These are phyloP conservation scores for Suillus subluteus DNA, from an alignment of 768 basidiomycete species.

Conservation along the genomic window DNA sequence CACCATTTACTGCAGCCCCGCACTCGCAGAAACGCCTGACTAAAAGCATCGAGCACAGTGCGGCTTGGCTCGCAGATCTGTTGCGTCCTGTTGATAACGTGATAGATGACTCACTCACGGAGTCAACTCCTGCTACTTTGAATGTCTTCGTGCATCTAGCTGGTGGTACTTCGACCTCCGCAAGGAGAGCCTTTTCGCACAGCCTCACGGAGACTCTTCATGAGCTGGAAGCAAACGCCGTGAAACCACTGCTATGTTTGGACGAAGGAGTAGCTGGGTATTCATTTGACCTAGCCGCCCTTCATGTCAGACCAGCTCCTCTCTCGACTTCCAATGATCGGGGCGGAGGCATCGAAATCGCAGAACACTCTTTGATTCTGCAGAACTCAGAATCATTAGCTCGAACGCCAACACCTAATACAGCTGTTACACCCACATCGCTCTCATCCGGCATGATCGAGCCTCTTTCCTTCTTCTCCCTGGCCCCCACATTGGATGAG, in stretches of 20 bases:
- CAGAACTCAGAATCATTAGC: slow-evolving; percentile 19
- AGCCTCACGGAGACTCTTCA: slow-evolving; percentile 59
- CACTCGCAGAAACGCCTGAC: slow-evolving; percentile 79
- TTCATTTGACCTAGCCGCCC: slow-evolving; percentile 64
- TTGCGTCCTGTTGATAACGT: slow-evolving; percentile 38
- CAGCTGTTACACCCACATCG: neutral
- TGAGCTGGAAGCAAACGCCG: slow-evolving; percentile 54
- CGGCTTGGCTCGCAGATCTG: slow-evolving; percentile 62
- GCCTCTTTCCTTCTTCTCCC: neutral
- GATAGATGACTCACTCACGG: neutral
- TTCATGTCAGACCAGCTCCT: slow-evolving; percentile 29
- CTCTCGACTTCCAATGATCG: neutral
- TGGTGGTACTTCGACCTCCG: slow-evolving; percentile 57
- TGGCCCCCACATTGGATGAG: slow-evolving; percentile 29
- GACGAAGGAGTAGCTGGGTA: slow-evolving; percentile 77
- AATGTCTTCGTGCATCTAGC: slow-evolving; percentile 72
- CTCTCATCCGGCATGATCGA: slow-evolving; percentile 8
- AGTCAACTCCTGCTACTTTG: slow-evolving; percentile 19
- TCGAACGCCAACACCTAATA: slow-evolving; percentile 17
- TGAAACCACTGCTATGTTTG: slow-evolving; percentile 55
- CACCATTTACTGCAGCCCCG: slow-evolving; percentile 63
- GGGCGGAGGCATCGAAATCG: neutral
- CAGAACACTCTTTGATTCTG: slow-evolving; percentile 17
- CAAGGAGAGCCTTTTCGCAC: slow-evolving; percentile 66
- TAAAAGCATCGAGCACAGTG: slow-evolving; percentile 74